Evolutionary conservation across 2,329 filamentous ascomycete species (phyloP), one percentile per base, ranked within the genome.

Genomic region (Beauveria caledonica): DNA sequence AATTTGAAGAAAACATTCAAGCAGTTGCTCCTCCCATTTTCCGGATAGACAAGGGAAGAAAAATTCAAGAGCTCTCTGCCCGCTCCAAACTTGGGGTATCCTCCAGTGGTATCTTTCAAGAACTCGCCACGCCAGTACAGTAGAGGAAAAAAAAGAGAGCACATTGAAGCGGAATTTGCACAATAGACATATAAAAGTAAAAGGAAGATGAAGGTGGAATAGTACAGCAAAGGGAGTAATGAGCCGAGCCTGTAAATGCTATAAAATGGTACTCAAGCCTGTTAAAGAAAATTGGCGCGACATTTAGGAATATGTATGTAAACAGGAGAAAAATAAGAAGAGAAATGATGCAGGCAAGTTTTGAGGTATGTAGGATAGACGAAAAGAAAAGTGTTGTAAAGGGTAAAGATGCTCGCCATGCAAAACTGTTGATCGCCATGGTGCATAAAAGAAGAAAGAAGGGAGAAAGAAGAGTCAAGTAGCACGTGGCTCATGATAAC

Each of bases 81-180:
- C 39, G 39, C 33, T 33, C 56, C n/a, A 59, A n/a, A 45, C n/a
- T 51, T 53, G 48, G 48, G 57, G 57, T 59, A 59, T 59, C 48
- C 49, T 59, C 49, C 57, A 39, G 36, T 44, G 56, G 39, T 45
- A 59, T 45, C 57, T 59, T 46, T 42, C 29, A 27, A 45, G 15
- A 27, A 19, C 2, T 25, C 27, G 44, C 19, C 53, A 45, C 52
- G 39, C 52, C 33, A 39, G 11, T 42, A 54, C 52, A 27, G 33
- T 36, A 46, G 15, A n/a, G 17, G 4, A 36, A 33, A 36, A 23
- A 39, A 39, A 23, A 39, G 8, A n/a, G 42, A 23, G 27, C 44
- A 49, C 15, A 40, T 57, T 57, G n/a, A 23, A 56, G 53, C 53
- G 33, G 23, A 36, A 39, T 44, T 55, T 29, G 53, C 49, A 52